These are phyloP conservation scores for Theobroma cacao DNA, from an alignment of 345 rosid genomes.

Conservation along the genomic window DNA sequence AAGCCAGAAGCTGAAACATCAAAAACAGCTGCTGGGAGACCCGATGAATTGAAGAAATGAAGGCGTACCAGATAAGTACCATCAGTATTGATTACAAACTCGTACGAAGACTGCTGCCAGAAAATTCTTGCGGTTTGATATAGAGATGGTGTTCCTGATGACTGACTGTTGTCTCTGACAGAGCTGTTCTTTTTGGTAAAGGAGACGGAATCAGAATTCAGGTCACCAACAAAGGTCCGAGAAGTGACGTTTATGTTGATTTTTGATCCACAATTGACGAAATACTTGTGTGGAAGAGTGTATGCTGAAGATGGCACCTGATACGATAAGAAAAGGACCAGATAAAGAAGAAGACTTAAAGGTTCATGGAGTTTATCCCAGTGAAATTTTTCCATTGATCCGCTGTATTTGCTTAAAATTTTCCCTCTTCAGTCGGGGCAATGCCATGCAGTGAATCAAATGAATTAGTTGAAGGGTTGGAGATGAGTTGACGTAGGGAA, in stretches of 20 bases:
- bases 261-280: slow-evolving; percentile 56
- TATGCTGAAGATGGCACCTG: slow-evolving; percentile 19
- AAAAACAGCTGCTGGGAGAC: slow-evolving; percentile 38
- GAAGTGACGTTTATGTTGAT: background rate
- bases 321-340: background rate
- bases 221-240: slow-evolving; percentile 38
- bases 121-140: slow-evolving; percentile 53
- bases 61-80: slow-evolving; percentile 47
- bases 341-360: slow-evolving; percentile 21
- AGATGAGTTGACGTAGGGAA: background rate
- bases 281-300: slow-evolving; percentile 35
- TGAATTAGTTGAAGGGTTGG: background rate
- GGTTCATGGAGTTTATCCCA: background rate
- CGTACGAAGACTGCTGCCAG: slow-evolving; percentile 29
- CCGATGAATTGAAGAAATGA: slow-evolving; percentile 32
- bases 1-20: slow-evolving; percentile 36
- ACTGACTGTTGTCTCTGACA: background rate
- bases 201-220: slow-evolving; percentile 19
- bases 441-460: background rate
- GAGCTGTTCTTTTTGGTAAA: slow-evolving; percentile 16
- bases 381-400: slow-evolving; percentile 15
- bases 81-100: slow-evolving; percentile 17
- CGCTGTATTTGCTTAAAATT: background rate
- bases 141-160: slow-evolving; percentile 3
- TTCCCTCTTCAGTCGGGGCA: background rate